A percentile compares a stretch with the other conserved stretches of the same genome.
Evolutionary conservation across 2,329 filamentous ascomycete species (phyloP).

Genomic region (Onygenales sp.): DNA sequence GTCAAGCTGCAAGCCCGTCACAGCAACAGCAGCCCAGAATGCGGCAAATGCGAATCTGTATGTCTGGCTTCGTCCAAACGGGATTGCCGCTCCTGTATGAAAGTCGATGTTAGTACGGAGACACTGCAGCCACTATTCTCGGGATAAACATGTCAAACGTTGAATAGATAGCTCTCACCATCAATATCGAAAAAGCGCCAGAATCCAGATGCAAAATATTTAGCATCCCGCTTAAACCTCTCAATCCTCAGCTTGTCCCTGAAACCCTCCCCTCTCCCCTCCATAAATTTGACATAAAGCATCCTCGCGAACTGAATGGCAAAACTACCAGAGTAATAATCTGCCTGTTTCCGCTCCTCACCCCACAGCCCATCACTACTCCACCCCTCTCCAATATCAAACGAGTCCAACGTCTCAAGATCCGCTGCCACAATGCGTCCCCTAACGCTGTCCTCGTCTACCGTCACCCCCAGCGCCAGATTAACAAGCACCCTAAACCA

Average conservation of each 20-base stretch:
- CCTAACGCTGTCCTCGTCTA: constrained; percentile 4
- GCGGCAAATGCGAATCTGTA: constrained; percentile 44
- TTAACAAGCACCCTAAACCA: constrained; percentile 13
- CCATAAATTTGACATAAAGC: constrained; percentile 21
- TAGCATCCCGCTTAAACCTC: constrained; percentile 30
- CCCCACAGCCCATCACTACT: constrained; percentile 10
- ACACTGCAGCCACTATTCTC: not conserved
- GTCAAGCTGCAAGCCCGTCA: constrained; percentile 33
- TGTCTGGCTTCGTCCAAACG: constrained; percentile 43
- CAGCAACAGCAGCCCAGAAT: constrained; percentile 40
- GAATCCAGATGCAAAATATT: constrained; percentile 32
- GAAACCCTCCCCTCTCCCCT: constrained; percentile 25
- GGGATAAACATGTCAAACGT: not conserved
- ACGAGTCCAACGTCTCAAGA: constrained; percentile 10
- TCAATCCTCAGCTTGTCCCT: no score
- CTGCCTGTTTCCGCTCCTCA: constrained; percentile 6
- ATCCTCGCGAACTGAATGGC: constrained; percentile 14
- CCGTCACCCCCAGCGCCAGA: constrained; percentile 7
- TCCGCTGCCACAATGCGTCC: not conserved
- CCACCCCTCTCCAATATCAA: constrained; percentile 12
- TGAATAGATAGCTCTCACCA: constrained; percentile 23
- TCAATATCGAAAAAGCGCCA: constrained; percentile 42
- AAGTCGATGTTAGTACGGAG: not conserved
- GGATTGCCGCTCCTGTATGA: constrained; percentile 38
- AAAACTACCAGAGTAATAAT: constrained; percentile 15